Conservation (phyloP, 768 basidiomycete species). For the Leccinum rimulosum region DNA sequence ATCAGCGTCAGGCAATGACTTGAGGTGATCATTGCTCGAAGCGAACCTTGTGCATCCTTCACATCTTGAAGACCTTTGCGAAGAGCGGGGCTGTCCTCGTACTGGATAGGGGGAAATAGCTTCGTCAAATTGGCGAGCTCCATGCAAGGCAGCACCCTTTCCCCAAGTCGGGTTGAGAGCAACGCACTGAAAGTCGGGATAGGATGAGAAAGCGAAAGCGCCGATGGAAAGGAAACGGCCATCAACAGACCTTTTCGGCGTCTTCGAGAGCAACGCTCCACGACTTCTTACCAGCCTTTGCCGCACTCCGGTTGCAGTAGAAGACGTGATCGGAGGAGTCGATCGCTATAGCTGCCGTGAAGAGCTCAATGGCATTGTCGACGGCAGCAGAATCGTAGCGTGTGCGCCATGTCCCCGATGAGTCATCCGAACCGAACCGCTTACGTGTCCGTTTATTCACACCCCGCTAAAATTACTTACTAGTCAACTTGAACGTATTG, state of each 20-base stretch:
- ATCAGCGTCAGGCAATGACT: slow-evolving; percentile 2
- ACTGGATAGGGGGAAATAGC: slow-evolving; percentile 82
- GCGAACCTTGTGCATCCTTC: slow-evolving; percentile 73
- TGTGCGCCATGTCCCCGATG: too few relatives aligned
- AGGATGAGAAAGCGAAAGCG: background rate
- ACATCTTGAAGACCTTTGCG: slow-evolving; percentile 90
- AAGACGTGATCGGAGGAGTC: slow-evolving; percentile 86
- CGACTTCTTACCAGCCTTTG: slow-evolving; percentile 80
- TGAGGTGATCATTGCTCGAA: background rate
- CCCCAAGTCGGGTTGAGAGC: slow-evolving; percentile 77
- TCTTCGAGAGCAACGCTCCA: slow-evolving; percentile 78
- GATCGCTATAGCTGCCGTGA: slow-evolving; percentile 77
- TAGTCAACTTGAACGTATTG: too few relatives aligned
- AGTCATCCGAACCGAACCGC: too few relatives aligned
- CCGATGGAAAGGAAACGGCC: background rate
- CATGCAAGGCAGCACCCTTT: too few relatives aligned
- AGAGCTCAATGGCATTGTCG: slow-evolving; percentile 81
- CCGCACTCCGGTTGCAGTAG: slow-evolving; percentile 91
- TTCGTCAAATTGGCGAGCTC: slow-evolving; percentile 71
- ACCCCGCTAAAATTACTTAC: too few relatives aligned
- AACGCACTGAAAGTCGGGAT: slow-evolving; percentile 54
- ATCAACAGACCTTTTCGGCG: slow-evolving; percentile 72
- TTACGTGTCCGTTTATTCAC: too few relatives aligned
- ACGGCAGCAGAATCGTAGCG: too few relatives aligned
- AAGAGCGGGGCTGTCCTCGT: slow-evolving; percentile 80